Percentiles rank a stretch among this genome's conserved stretches.
Evolutionary conservation across 495 filamentous ascomycete genomes (phyloP).

Genomic region (Xylaria castorea): DNA sequence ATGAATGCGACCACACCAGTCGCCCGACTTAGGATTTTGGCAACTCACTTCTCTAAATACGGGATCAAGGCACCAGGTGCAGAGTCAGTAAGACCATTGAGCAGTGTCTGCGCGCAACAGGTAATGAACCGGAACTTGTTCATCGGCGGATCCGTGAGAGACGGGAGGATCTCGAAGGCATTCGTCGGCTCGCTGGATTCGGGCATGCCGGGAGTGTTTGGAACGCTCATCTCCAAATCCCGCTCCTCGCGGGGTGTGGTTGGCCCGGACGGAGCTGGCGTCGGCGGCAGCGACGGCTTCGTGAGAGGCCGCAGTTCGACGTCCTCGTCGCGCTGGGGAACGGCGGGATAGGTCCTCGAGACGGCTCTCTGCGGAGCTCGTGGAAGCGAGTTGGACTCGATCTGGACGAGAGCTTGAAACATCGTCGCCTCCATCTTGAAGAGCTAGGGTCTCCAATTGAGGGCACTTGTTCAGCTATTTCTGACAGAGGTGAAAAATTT

Average conservation of each 20-base stretch:
- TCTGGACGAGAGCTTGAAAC: conserved; percentile 37
- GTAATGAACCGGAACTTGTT: conserved; percentile 56
- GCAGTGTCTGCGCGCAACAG: conserved; percentile 60
- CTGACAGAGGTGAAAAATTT: neutral
- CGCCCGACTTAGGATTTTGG: neutral
- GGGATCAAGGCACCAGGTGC: conserved; percentile 78
- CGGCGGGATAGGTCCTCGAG: conserved; percentile 48
- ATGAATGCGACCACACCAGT: too few species aligned
- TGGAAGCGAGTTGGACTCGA: conserved; percentile 37
- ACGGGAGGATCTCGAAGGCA: conserved; percentile 53
- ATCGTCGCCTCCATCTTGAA: conserved; percentile 38
- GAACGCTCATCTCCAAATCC: conserved; percentile 62
- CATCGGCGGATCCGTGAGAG: conserved; percentile 60
- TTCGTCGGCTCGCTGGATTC: conserved; percentile 32
- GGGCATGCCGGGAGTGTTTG: conserved; percentile 44
- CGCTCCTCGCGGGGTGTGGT: conserved; percentile 50
- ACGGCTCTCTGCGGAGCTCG: conserved; percentile 45
- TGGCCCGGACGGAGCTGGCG: conserved; percentile 32
- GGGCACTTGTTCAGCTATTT: neutral
- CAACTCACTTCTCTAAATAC: conserved; percentile 63
- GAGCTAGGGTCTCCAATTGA: neutral
- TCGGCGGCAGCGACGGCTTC: conserved; percentile 34
- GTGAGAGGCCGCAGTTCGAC: conserved; percentile 46
- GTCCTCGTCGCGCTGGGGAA: conserved; percentile 40
- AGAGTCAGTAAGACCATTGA: conserved; percentile 66